Percentiles rank a stretch among this genome's conserved stretches.
Conservation (phyloP, 495 filamentous ascomycete genomes). For the Penicillium psychrofluorescens region DNA sequence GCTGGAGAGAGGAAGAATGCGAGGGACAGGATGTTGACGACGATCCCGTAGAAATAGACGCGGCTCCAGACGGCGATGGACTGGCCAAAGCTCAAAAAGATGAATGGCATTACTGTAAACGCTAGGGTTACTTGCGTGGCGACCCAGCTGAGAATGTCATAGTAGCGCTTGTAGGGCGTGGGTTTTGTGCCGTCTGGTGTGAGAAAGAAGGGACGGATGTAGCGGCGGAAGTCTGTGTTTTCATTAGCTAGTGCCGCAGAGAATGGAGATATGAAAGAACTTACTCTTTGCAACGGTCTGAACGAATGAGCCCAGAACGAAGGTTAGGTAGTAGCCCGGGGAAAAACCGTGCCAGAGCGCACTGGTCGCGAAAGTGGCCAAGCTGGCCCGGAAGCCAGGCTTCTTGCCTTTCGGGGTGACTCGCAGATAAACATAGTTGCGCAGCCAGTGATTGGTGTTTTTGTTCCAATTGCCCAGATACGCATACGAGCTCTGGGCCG, state of each 20-base stretch:
- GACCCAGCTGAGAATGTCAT: constrained; percentile 75
- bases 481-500: constrained; percentile 81
- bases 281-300: constrained; percentile 92
- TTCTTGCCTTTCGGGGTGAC: constrained; percentile 95
- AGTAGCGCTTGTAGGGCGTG: constrained; percentile 69
- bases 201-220: constrained; percentile 90
- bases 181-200: constrained; percentile 59
- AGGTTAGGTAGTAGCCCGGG: constrained; percentile 90
- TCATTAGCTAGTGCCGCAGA: background rate
- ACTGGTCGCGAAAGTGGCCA: constrained; percentile 89
- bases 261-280: constrained; percentile 12
- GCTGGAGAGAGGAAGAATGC: constrained; percentile 76
- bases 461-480: constrained; percentile 95
- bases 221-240: constrained; percentile 63
- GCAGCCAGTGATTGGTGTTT: constrained; percentile 95
- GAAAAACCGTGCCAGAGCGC: constrained; percentile 99
- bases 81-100: constrained; percentile 61
- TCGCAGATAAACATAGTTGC: constrained; percentile 91
- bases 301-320: constrained; percentile 79
- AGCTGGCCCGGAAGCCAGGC: constrained; percentile 87
- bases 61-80: constrained; percentile 70
- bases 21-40: constrained; percentile 56
- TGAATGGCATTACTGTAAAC: constrained; percentile 76
- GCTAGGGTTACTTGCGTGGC: constrained; percentile 77
- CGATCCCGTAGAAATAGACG: constrained; percentile 81